Base-by-base conservation (phyloP, 108 stramenopile genomes). In the Nitzschia sp. region DNA sequence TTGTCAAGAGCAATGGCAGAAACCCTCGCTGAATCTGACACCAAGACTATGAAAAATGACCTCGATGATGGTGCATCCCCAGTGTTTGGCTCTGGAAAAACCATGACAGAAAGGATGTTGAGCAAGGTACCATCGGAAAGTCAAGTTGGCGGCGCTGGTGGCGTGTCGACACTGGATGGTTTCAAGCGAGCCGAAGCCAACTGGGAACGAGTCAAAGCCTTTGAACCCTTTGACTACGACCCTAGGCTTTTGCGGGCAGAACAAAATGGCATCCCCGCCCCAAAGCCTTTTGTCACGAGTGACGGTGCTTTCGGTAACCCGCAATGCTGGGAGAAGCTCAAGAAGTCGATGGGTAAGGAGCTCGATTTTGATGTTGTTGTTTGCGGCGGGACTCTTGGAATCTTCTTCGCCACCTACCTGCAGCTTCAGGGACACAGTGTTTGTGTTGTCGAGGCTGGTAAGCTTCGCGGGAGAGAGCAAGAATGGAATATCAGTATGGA, bases 401-500 rank as follows among this genome's bases (percentile, higher is more conserved):
- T 97, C 63, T 96, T 97, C 75, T 83, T 91, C 50, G 97, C 95
- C 4, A 72, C 77, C 16, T 86, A 90, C 19, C 69, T 97, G 62
- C 93, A 94, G 73, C 50, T 81, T 25, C 56, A 81, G 25, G 94
- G 94, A 1, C 82, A 82, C 53, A 71, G 64, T 8, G 94, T 96
- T 19, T 73, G 72, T 28, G 92, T 96, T 4, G 66, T 97, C 2
- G 97, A 97, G 66, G 84, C 92, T 27, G 92, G 88, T 0, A 80
- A 82, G 50, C 69, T 95, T 19, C 74, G 70, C 27, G 95, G 95
- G 2, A 60, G 97, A 28, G 91, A 93, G 68, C 97, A 97, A 76
- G 97, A 96, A 58, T 96, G 97, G 97, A 97, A 97, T 65, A 90
- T 97, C 21, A 84, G 86, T 28, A 83, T 82, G 82, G 85, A 92